Conservation (phyloP, 805 yeast species). For the Kodamaea fukazawae region DNA sequence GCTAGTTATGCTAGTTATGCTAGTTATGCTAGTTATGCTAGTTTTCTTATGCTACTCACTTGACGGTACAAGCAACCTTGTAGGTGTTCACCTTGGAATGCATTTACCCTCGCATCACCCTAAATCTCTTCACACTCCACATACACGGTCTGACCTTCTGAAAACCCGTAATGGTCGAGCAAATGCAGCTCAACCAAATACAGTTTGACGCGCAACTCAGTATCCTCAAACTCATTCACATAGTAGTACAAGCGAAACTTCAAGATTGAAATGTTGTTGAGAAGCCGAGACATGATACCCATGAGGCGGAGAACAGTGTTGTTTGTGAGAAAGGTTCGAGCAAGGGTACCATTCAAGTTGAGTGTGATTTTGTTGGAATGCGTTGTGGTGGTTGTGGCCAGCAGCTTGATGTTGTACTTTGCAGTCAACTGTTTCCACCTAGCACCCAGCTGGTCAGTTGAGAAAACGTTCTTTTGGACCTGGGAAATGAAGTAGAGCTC, state of each 20-base stretch:
- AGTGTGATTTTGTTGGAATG: background rate
- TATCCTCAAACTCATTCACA: conserved; percentile 19
- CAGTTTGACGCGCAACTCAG: conserved; percentile 14
- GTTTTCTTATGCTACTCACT: too few relatives aligned
- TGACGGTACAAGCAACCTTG: too few relatives aligned
- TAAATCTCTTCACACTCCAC: conserved; percentile 8
- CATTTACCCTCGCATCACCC: too few relatives aligned
- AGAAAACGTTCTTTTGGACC: conserved; percentile 32
- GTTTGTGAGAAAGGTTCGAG: conserved; percentile 22
- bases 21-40: too few relatives aligned
- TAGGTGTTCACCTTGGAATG: too few relatives aligned
- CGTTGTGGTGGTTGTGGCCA: background rate
- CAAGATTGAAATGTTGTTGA: conserved; percentile 18
- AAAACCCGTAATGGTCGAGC: conserved; percentile 24
- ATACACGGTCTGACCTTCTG: conserved; percentile 21
- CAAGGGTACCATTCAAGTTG: conserved; percentile 4
- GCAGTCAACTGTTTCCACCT: conserved; percentile 45
- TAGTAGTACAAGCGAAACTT: conserved; percentile 26
- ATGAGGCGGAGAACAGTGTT: conserved; percentile 32
- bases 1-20: too few relatives aligned
- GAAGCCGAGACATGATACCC: conserved; percentile 25
- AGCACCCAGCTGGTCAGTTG: conserved; percentile 13
- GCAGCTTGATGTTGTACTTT: conserved; percentile 29
- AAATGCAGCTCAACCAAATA: conserved; percentile 22
- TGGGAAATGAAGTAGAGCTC: conserved; percentile 65